Conservation (phyloP, 1,139 yeast species). For the Debaryomycetaceae sp. region DNA sequence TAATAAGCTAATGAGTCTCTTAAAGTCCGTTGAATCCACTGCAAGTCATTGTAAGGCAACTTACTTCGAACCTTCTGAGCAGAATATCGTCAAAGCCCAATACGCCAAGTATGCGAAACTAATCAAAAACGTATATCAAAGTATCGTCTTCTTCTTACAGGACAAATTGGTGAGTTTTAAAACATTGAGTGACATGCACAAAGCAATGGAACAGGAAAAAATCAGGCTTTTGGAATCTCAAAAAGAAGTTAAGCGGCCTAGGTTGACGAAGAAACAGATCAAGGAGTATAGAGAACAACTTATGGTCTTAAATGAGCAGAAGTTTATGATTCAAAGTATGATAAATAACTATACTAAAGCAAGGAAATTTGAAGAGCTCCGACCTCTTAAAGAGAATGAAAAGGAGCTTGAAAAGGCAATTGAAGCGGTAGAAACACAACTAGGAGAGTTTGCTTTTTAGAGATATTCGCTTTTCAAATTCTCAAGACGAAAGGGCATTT, state of each 20-base stretch:
- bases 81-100: constrained; percentile 14
- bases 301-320: constrained; percentile 85
- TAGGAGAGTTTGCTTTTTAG: constrained; percentile 67
- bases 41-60: neutral
- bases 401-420: constrained; percentile 58
- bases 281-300: constrained; percentile 66
- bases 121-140: constrained; percentile 33
- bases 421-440: constrained; percentile 39
- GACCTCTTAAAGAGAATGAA: constrained; percentile 56
- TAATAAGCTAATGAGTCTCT: neutral
- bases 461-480: too few species aligned
- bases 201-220: constrained; percentile 19
- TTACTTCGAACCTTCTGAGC: constrained; percentile 6
- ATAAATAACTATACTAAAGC: constrained; percentile 59
- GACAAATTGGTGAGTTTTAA: constrained; percentile 30
- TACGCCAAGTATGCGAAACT: constrained; percentile 16
- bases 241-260: constrained; percentile 14
- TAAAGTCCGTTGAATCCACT: neutral
- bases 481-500: too few species aligned
- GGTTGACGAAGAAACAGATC: constrained; percentile 48
- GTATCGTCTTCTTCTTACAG: constrained; percentile 32
- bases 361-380: constrained; percentile 75
- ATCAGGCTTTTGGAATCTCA: constrained; percentile 5
- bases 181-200: constrained; percentile 22
- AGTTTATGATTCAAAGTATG: constrained; percentile 63